Evolutionary conservation across 2,329 filamentous ascomycete genomes (phyloP), one percentile per base, ranked within the genome.

Genomic region (Hymenoscyphus albidus): DNA sequence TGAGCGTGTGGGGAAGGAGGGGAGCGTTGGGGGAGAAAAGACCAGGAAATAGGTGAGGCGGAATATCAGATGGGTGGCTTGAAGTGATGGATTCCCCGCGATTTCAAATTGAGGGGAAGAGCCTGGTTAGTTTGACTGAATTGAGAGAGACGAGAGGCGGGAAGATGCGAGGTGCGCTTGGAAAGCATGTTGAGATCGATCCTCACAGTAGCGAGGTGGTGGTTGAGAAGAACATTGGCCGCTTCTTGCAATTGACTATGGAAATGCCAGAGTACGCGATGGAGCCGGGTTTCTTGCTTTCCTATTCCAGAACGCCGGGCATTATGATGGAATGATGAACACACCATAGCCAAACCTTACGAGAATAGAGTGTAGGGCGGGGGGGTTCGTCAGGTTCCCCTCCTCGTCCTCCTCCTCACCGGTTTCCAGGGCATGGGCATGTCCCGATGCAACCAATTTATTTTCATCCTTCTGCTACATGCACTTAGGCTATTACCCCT

Each of bases 121-220:
- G 38, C 27, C 27, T 27, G 27, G 38, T 39, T 18, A 35, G 35
- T 59, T 39, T 59, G 31, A 27, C 59, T 51, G 22, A 27, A 61
- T 48, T 27, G 42, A 61, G 59, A 51, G 38, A 61, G 59, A 61
- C 59, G 59, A 61, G 40, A 61, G 18, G 35, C 59, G 59, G 54
- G 59, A 48, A 12, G 39, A 35, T 35, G 58, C 16, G 58, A 59
- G 9, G 58, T 9, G 40, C 12, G 39, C 32, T 39, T 31, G 32
- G 39, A 27, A 40, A n/a, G 39, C 18, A 18, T 27, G 58, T 27
- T 59, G n/a, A 2, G 58, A 48, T 31, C 27, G 39, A 59, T 38
- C 13, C 13, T 40, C n/a, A 57, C 7, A 59, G 27, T 44, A 42
- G 13, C 9, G 35, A 40, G 48, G 38, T n/a, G 7, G 16, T 27